Conservation (phyloP, 495 filamentous ascomycete genomes). For the Annulohypoxylon maeteangense region DNA sequence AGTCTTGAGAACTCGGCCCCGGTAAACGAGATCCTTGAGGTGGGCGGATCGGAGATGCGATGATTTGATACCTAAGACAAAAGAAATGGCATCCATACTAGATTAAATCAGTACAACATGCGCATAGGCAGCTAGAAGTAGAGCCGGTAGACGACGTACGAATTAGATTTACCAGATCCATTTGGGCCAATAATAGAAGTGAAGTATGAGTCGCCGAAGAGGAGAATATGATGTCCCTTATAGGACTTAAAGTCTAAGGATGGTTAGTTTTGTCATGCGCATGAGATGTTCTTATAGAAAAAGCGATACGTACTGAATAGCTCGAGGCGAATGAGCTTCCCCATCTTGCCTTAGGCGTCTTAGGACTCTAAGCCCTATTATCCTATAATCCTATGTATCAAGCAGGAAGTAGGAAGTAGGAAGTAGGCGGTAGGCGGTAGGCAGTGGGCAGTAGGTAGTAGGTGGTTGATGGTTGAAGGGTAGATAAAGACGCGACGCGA, state of each 20-base stretch:
- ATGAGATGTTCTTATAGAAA: conserved; percentile 2
- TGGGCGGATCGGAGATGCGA: conserved; percentile 96
- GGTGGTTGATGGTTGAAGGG: too few relatives aligned
- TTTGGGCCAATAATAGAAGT: conserved; percentile 99
- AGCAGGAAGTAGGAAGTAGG: too few relatives aligned
- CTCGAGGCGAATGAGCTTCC: conserved; percentile 94
- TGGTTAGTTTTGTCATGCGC: conserved; percentile 42
- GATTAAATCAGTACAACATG: conserved; percentile 10
- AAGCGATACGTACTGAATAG: conserved; percentile 78
- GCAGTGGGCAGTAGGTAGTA: too few relatives aligned
- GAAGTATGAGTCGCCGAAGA: conserved; percentile 99
- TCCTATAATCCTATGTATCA: conserved; percentile 2
- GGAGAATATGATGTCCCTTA: conserved; percentile 89
- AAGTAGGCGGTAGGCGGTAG: too few relatives aligned
- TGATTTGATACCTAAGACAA: conserved; percentile 98
- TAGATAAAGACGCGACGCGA: conserved; percentile 40
- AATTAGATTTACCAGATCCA: conserved; percentile 99
- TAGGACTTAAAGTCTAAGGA: conserved; percentile 97
- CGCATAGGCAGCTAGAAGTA: neutral
- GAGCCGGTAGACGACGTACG: conserved; percentile 66
- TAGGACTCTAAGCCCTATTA: neutral
- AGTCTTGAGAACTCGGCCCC: conserved; percentile 89
- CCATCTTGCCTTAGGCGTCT: conserved; percentile 54
- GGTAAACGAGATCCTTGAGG: conserved; percentile 93
- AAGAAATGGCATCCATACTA: conserved; percentile 99